Base-by-base conservation (phyloP, 2,329 filamentous ascomycete species). In the Monosporascus sp. region DNA sequence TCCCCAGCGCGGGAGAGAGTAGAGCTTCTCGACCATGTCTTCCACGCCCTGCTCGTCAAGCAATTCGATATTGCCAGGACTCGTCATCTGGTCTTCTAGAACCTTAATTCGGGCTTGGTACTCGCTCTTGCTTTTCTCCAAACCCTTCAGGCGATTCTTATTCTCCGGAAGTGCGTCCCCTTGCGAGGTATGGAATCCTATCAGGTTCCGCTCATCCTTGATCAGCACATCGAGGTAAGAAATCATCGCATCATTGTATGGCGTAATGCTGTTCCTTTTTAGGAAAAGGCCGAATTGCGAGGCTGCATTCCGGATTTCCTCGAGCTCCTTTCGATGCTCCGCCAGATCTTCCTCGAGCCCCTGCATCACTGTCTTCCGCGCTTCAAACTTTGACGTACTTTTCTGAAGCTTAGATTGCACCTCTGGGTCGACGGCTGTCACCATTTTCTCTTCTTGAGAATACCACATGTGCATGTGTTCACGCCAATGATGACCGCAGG, bases 191-290 rank as follows among this genome's bases (percentile, higher is more conserved):
- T 22, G 26, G 20, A 46, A 46, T n/a, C 35, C 18, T 37, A 71
- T 58, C 56, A 73, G 72, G 26, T 55, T 55, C 38, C 66, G 50
- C 57, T 74, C 70, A 44, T 71, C 64, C 37, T 69, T 63, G 55
- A 75, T 74, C 1, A 72, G 57, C 52, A 64, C 58, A 37, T 73
- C 67, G 3, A 75, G 59, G 54, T 75, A 74, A 14, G 63, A 70
- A 4, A 72, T 49, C 14, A 67, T 72, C 1, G 69, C 68, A 54
- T 76, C 72, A 47, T 52, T 45, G 26, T 41, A 35, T 18, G 31
- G 43, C 7, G 37, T 4, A 2, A 45, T 51, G 20, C 43, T 49
- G 26, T 20, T 49, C 3, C 2, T 31, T 26, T 46, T 48, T n/a
- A 75, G 52, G 52, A 71, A 76, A 20, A 72, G 47, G 17, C 68